Conservation (phyloP, 225 moss, liverwort and hornwort genomes). For the Bryoerythrophyllum caledonicum region DNA sequence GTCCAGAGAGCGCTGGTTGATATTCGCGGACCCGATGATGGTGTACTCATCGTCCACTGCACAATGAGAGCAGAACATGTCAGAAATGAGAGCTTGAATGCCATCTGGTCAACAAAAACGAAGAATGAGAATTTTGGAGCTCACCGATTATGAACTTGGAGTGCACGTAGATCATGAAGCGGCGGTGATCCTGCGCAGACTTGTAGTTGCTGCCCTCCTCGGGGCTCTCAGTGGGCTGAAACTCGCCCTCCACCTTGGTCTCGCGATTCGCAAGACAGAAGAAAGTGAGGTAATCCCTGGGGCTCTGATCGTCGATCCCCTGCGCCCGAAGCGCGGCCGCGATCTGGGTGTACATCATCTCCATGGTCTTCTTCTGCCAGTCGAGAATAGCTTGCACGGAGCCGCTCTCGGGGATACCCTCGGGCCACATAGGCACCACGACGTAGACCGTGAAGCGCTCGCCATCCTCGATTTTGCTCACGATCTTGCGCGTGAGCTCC, state of each 20-base stretch:
- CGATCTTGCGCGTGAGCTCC: constrained; percentile 66
- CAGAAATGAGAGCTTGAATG: no score
- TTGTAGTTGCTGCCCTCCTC: constrained; percentile 42
- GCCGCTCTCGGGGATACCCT: constrained; percentile 68
- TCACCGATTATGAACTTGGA: constrained; percentile 73
- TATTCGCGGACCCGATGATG: constrained; percentile 70
- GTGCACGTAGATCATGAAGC: constrained; percentile 83
- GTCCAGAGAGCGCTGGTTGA: constrained; percentile 62
- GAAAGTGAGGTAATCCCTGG: constrained; percentile 70
- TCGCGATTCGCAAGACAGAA: constrained; percentile 73
- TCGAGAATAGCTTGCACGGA: constrained; percentile 72
- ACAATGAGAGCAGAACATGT: neutral
- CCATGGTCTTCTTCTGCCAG: constrained; percentile 58
- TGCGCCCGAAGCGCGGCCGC: constrained; percentile 43
- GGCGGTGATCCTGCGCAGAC: constrained; percentile 50
- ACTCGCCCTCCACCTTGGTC: constrained; percentile 45
- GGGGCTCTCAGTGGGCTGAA: constrained; percentile 35
- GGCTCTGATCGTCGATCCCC: constrained; percentile 38
- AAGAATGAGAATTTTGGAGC: constrained; percentile 7
- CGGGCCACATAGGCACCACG: constrained; percentile 79
- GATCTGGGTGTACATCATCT: constrained; percentile 71
- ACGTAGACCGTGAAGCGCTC: constrained; percentile 70
- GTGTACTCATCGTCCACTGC: constrained; percentile 83
- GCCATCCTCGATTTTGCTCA: constrained; percentile 65
- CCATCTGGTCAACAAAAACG: no score